A percentile compares a stretch with the other conserved stretches of the same genome.
Evolutionary conservation across 352 stramenopile genomes (phyloP).

Genomic region (Globisporangium cystogenes): DNA sequence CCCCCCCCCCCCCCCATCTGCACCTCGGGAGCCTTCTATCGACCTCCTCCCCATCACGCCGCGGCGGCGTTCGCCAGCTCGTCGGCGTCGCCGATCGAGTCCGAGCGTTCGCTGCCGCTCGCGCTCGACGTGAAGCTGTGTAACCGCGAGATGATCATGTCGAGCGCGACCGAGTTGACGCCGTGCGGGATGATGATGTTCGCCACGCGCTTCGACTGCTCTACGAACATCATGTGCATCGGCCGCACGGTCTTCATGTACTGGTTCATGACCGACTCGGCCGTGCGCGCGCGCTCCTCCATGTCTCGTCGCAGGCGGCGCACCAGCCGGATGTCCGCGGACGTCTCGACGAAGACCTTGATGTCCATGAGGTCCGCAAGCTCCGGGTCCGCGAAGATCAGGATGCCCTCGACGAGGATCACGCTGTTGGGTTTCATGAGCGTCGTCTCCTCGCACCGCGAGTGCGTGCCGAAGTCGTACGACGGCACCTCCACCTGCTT

Average conservation of each 20-base stretch:
- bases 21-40: background rate
- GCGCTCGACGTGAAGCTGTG: conserved; percentile 61
- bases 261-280: conserved; percentile 95
- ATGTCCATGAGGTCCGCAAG: conserved; percentile 94
- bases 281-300: conserved; percentile 90
- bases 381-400: conserved; percentile 92
- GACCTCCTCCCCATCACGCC: background rate
- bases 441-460: conserved; percentile 65
- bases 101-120: conserved; percentile 38
- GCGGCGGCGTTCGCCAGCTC: conserved; percentile 9
- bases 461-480: conserved; percentile 96
- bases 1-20: no score
- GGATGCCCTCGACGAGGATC: conserved; percentile 96
- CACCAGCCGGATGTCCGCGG: conserved; percentile 93
- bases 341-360: conserved; percentile 97
- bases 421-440: conserved; percentile 88
- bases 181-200: conserved; percentile 95
- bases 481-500: conserved; percentile 88
- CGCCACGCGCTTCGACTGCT: conserved; percentile 93
- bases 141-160: conserved; percentile 91
- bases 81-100: conserved; percentile 35
- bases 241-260: conserved; percentile 97
- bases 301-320: conserved; percentile 92
- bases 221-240: conserved; percentile 98
- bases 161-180: conserved; percentile 91